Base-by-base conservation (phyloP, 768 basidiomycete species). In the Podaxis sp. region DNA sequence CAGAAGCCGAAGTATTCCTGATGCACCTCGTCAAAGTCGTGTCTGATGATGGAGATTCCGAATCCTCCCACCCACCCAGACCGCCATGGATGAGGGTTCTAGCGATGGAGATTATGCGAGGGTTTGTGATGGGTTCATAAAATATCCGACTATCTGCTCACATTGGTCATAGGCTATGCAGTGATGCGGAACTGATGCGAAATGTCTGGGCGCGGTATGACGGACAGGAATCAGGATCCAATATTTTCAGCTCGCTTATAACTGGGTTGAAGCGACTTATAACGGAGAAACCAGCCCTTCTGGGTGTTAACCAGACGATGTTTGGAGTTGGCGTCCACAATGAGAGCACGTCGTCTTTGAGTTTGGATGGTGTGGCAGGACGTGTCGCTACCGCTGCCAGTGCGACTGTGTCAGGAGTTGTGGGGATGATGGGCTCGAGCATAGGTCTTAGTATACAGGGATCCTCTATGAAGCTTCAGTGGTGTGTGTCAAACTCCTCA, bases 21-120 rank as follows among this genome's bases (percentile, higher is more conserved):
- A 84, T 83, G 74, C 75, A 90, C 32, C 76, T 91, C 21, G 88
- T 91, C 63, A 79, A 78, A 61, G 83, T 87, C 59, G 77, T 88
- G 50, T 77, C 81, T 35, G 83, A 88, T 11, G 87, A 89, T 32
- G 66, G 66, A 9, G 60, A 61, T 25, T 62, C 66, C 2, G 75
- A 77, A 48, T 35, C 68, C 4, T 69, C 71, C 11, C 74, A 79
- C 35, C 59, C 66, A 4, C 69, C 76, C 5, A 81, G 86, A 28
- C 91, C 93, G 0, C 71, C 79, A 32, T 98, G 95, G 95, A 90
- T 93, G 79, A 79, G 94, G 14, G 93, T 96, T 0, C 79, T 98
- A 7, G 88, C 93, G 1, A 87, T 96, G 86, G 95, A 98, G 70
- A 89, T 95, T 48, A 86, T 96, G 76, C 79, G 95, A 71, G 95